These are phyloP conservation scores for Ilex asprella DNA, from an alignment of 257 asterid species.

Conservation along the genomic window DNA sequence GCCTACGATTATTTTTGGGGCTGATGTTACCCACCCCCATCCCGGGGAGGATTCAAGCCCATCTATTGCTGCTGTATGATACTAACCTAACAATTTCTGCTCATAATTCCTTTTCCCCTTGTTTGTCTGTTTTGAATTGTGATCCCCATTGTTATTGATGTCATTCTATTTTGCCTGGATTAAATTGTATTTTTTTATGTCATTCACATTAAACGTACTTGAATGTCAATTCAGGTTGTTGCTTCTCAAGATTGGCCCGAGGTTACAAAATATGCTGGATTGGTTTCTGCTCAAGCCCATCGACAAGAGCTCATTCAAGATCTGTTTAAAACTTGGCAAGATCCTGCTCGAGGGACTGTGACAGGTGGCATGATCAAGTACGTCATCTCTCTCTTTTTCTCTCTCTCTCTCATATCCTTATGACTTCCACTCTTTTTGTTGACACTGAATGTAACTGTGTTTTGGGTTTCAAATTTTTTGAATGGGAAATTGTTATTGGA, in stretches of 20 bases:
- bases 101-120: background rate
- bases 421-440: background rate
- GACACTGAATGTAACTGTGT: background rate
- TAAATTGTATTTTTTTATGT: background rate
- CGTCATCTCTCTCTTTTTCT: conserved; percentile 1
- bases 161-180: background rate
- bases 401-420: background rate
- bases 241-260: conserved; percentile 99
- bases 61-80: conserved; percentile 89
- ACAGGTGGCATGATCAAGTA: conserved; percentile 98
- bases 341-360: conserved; percentile 68
- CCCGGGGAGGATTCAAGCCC: conserved; percentile 99
- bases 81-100: background rate
- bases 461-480: no score
- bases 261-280: conserved; percentile 85
- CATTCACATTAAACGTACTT: conserved; percentile 4
- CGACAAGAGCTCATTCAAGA: conserved; percentile 94
- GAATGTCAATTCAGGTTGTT: conserved; percentile 56
- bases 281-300: conserved; percentile 96
- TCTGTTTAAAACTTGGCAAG: conserved; percentile 78
- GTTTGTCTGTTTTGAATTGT: background rate
- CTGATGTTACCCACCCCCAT: conserved; percentile 97
- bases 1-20: conserved; percentile 95
- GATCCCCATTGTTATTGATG: no score
- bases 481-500: background rate